Evolutionary conservation across 129 eudicot species (phyloP).

Genomic region (Pulicaria dysenterica): DNA sequence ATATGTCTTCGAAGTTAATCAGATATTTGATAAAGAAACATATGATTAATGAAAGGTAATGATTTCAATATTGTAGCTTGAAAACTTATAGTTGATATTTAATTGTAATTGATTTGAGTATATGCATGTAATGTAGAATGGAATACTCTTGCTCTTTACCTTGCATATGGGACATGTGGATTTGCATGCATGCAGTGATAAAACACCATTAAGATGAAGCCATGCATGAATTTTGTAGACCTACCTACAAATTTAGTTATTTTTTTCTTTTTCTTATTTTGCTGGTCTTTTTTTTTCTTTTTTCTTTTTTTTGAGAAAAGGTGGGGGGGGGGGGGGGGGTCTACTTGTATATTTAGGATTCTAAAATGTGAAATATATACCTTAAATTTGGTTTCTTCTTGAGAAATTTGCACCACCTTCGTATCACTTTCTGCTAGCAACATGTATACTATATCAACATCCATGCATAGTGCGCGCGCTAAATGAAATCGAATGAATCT

Average conservation of each 20-base stretch:
- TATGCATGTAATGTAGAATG: background rate
- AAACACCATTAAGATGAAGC: conserved; percentile 1
- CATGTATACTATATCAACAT: background rate
- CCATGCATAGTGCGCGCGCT: background rate
- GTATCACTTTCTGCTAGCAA: conserved; percentile 36
- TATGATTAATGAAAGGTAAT: background rate
- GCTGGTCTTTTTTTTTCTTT: no score
- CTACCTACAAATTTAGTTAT: background rate
- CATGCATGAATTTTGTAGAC: background rate
- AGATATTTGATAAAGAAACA: background rate
- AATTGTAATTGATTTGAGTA: background rate
- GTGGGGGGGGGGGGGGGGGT: no score
- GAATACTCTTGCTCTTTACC: conserved; percentile 2
- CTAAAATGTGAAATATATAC: conserved; percentile 30
- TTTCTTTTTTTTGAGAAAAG: no score
- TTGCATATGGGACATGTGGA: background rate
- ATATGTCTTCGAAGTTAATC: background rate
- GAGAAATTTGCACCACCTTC: conserved; percentile 20
- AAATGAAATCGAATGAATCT: background rate
- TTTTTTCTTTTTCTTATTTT: background rate
- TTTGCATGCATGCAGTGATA: conserved; percentile 17
- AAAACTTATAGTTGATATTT: background rate
- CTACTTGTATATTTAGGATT: conserved; percentile 3
- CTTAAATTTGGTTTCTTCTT: conserved; percentile 34
- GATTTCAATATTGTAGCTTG: conserved; percentile 9